These are phyloP conservation scores for Candida sakaeoensis DNA, from an alignment of 805 yeast genomes.

Conservation along the genomic window DNA sequence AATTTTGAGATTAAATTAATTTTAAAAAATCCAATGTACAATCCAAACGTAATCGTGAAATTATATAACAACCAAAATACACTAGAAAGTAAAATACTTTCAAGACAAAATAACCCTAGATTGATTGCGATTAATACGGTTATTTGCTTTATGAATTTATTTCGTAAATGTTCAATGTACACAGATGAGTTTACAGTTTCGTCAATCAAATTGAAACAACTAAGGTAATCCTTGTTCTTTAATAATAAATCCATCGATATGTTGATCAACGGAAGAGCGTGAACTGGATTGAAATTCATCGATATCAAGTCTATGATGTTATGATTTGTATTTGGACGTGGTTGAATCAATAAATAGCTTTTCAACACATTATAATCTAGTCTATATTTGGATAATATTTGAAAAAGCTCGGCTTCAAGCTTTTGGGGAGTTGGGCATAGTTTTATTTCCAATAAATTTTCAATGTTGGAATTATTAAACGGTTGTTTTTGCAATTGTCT, in stretches of 20 bases:
- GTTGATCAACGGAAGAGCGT: conserved; percentile 8
- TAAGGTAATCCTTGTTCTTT: conserved; percentile 24
- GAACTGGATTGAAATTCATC: neutral
- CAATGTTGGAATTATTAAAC: conserved; percentile 3
- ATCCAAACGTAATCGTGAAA: conserved; percentile 3
- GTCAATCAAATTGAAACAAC: conserved; percentile 25
- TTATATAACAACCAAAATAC: conserved; percentile 12
- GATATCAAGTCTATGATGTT: conserved; percentile 11
- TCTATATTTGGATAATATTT: conserved; percentile 5
- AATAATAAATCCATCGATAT: conserved; percentile 18
- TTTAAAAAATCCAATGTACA: conserved; percentile 5
- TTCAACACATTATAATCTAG: conserved; percentile 10
- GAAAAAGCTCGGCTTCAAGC: conserved; percentile 15
- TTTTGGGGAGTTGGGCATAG: conserved; percentile 13
- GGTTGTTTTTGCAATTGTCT: conserved; percentile 16
- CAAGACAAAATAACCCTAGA: neutral
- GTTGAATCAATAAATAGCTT: conserved; percentile 17
- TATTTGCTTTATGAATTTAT: neutral
- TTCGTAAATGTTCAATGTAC: conserved; percentile 10
- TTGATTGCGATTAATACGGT: neutral
- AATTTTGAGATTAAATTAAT: conserved; percentile 1
- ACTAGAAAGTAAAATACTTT: conserved; percentile 8
- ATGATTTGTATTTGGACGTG: conserved; percentile 14
- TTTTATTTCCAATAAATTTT: conserved; percentile 13
- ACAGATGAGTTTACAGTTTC: conserved; percentile 16